A percentile compares a stretch with the other conserved stretches of the same genome.
Conservation (phyloP, 163 green algal genomes). For the Scenedesmus sp. region DNA sequence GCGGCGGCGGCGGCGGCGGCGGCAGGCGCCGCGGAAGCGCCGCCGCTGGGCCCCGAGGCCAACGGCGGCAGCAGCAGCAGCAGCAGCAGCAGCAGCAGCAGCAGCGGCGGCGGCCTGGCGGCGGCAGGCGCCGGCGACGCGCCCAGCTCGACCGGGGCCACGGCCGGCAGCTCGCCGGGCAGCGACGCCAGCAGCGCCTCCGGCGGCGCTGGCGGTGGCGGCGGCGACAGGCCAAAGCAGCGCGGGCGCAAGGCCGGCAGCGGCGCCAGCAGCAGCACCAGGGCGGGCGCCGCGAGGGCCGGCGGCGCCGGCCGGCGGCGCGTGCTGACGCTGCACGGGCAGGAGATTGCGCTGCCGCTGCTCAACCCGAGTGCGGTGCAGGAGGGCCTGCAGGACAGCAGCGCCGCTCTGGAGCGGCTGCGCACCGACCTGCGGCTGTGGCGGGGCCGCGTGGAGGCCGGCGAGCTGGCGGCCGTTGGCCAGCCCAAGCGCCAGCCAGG, state of each 20-base stretch:
- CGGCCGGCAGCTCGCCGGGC: background rate
- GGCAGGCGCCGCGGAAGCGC: slow-evolving; percentile 5
- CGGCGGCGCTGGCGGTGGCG: too few species aligned
- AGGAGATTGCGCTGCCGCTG: slow-evolving; percentile 19
- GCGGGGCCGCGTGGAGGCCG: slow-evolving; percentile 14
- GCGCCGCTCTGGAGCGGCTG: slow-evolving; percentile 24
- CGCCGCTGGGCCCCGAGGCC: background rate
- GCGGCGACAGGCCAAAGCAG: too few species aligned
- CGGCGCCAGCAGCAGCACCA: background rate
- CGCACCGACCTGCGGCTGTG: slow-evolving; percentile 30
- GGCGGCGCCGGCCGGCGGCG: background rate
- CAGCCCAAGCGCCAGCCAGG: background rate
- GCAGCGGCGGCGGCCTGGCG: background rate
- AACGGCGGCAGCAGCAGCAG: background rate
- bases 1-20: background rate
- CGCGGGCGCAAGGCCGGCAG: background rate
- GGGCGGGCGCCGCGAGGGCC: too few species aligned
- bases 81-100: background rate
- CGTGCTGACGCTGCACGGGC: background rate
- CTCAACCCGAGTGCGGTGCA: slow-evolving; percentile 22
- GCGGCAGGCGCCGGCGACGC: background rate
- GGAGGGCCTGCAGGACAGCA: slow-evolving; percentile 17
- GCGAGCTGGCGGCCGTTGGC: slow-evolving; percentile 23
- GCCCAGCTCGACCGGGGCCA: background rate
- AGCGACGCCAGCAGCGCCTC: slow-evolving; percentile 1